Evolutionary conservation across 2,329 filamentous ascomycete genomes (phyloP).

Genomic region (Penicillium sp.): DNA sequence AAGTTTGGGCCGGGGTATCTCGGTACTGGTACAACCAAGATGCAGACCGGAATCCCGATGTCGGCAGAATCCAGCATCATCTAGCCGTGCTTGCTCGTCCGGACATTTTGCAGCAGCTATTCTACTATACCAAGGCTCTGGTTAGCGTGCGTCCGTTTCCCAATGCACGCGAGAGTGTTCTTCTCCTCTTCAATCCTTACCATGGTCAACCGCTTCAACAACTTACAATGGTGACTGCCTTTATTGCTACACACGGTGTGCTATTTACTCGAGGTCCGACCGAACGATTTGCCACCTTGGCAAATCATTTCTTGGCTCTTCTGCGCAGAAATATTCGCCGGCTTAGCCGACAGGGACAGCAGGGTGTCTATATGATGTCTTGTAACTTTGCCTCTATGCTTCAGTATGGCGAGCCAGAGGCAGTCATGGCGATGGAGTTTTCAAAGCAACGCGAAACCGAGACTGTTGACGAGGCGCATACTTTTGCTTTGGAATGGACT

Average conservation of each 20-base stretch:
- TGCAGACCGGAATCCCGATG: conserved; percentile 70
- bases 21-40: conserved; percentile 82
- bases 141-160: conserved; percentile 55
- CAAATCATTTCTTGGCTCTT: conserved; percentile 42
- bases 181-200: conserved; percentile 54
- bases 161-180: conserved; percentile 56
- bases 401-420: conserved; percentile 50
- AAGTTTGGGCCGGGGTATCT: conserved; percentile 78
- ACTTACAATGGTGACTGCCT: conserved; percentile 45
- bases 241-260: conserved; percentile 55
- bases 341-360: conserved; percentile 50
- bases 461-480: conserved; percentile 10
- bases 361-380: conserved; percentile 55
- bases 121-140: conserved; percentile 59
- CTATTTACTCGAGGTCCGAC: conserved; percentile 42
- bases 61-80: conserved; percentile 83
- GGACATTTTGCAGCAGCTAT: conserved; percentile 57
- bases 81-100: conserved; percentile 66
- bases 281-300: conserved; percentile 41
- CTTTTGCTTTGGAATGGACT: conserved; percentile 22
- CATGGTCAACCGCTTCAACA: conserved; percentile 35
- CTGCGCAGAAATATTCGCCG: conserved; percentile 50
- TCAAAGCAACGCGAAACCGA: conserved; percentile 13
- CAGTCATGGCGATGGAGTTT: conserved; percentile 29
- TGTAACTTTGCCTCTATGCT: conserved; percentile 56